Conservation (phyloP, 176 grass and related monocot genomes). For the Zoysia japonica region DNA sequence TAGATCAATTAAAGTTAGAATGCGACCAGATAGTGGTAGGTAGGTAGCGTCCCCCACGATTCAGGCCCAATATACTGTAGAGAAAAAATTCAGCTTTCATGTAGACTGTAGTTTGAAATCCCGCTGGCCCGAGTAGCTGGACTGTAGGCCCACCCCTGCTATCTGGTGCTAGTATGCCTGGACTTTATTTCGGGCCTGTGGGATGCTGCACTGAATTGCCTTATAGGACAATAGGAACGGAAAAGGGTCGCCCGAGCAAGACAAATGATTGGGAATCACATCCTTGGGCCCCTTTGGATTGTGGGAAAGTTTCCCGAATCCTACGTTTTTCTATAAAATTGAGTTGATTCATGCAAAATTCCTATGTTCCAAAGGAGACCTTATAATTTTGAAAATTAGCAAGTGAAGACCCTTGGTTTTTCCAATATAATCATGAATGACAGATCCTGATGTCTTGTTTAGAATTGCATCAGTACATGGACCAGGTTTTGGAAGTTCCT, state of each 20-base stretch:
- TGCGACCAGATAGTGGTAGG: neutral
- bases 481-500: slow-evolving; percentile 12
- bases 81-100: too few species aligned
- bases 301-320: too few species aligned
- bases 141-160: too few species aligned
- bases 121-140: too few species aligned
- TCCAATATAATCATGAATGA: neutral
- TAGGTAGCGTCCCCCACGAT: neutral
- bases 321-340: too few species aligned
- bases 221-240: slow-evolving; percentile 13
- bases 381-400: slow-evolving; percentile 1
- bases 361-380: too few species aligned
- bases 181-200: slow-evolving; percentile 16
- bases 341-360: too few species aligned
- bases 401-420: slow-evolving; percentile 1
- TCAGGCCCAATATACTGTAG: too few species aligned
- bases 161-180: neutral
- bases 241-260: slow-evolving; percentile 27
- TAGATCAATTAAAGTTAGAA: neutral
- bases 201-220: neutral
- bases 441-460: slow-evolving; percentile 17
- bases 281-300: neutral
- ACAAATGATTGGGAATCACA: slow-evolving; percentile 12
- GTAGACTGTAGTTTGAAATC: too few species aligned
- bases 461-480: slow-evolving; percentile 10